Evolutionary conservation across 1,284 basidiomycete species (phyloP), one percentile per base, ranked within the genome.

Genomic region (Malassezia restricta): DNA sequence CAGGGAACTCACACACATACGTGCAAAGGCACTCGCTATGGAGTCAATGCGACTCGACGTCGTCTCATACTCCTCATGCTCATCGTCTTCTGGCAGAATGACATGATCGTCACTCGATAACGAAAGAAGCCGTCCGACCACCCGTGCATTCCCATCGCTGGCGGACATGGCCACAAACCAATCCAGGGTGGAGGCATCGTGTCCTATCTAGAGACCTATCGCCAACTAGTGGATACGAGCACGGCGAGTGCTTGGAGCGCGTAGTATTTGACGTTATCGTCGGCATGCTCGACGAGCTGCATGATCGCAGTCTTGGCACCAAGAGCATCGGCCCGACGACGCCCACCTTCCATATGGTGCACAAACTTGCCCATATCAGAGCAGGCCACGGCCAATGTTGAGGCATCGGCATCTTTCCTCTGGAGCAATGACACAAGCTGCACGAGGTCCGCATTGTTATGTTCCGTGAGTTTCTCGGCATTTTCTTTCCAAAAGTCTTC

Each of bases 401-500:
- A 50, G 0, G 63, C 17, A 35, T 70, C 64, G 11, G 50, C 27
- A 33, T 54, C 41, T 6, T 64, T 48, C 9, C 35, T 44, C 47
- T 61, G 51, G 4, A 59, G 33, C 8, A 68, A 43, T 71, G 81
- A 58, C 61, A 94, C 88, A 83, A 90, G 78, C 91, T 94, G 43
- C 86, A 87, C 54, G 81, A 81, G 85, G 69, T 87, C 84, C 73
- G 86, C 89, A 59, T 92, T 85, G 67, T 91, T 94, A 70, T 98
- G 89, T 65, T 91, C 87, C 6, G 83, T 82, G 57, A 95, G 75
- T 69, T 83, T 87, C 6, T 76, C 75, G 0, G 85, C 88, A 68
- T 98, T 96, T 76, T 92, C 88, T 68, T 86, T 87, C 92, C 92
- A 98, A 76, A 99, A 99, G 47, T 89, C 83, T 54, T 96, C 92